These are phyloP conservation scores for Fraxinus nigra DNA, from an alignment of 305 asterid genomes.

Conservation along the genomic window DNA sequence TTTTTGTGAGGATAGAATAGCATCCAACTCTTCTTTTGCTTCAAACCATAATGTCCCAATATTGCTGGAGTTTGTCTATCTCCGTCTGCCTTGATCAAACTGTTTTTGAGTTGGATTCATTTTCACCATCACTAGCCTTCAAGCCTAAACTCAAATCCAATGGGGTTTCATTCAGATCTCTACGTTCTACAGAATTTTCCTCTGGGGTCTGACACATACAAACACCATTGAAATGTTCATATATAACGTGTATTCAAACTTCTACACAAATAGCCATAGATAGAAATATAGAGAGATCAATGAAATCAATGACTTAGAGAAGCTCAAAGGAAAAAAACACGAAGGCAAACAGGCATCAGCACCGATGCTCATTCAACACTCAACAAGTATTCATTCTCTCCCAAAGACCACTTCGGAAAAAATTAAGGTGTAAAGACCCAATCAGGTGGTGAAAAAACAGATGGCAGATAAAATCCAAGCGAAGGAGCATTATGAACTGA, in stretches of 20 bases:
- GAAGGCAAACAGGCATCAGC: not conserved
- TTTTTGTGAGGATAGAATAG: constrained; percentile 9
- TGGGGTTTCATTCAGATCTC: constrained; percentile 74
- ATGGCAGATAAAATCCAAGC: not conserved
- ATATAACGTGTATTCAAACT: not conserved
- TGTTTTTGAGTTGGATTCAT: constrained; percentile 38
- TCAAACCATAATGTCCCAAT: constrained; percentile 1
- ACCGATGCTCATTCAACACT: not conserved
- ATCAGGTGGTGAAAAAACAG: not conserved
- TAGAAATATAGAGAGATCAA: not conserved
- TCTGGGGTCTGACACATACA: constrained; percentile 36
- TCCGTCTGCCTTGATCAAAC: constrained; percentile 37
- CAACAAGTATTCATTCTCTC: not conserved
- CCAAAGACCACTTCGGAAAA: not conserved
- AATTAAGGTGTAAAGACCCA: not conserved
- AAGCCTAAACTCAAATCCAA: constrained; percentile 75
- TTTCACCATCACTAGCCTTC: constrained; percentile 58
- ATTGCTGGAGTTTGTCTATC: constrained; percentile 18
- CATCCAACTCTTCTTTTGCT: not conserved
- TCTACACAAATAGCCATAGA: not conserved
- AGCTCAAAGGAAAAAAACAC: constrained; percentile 1
- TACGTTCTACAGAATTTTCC: constrained; percentile 44
- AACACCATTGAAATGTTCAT: constrained; percentile 14
- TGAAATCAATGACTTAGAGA: not conserved
- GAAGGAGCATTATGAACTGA: not conserved